Conservation (phyloP, 441 rosid species). For the Arabidopsis hybrid region DNA sequence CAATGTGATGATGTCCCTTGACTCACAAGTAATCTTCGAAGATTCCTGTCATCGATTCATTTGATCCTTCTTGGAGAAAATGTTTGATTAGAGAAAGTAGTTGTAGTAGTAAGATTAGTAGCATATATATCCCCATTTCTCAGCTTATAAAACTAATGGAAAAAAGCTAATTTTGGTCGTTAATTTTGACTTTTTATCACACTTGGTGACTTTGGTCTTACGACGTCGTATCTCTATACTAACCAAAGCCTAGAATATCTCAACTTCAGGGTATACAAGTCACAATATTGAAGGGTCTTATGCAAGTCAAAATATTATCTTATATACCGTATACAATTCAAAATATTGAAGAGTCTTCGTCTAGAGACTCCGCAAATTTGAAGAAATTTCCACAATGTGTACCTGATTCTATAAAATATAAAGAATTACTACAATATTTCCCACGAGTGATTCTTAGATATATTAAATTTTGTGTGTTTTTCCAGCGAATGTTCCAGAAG, state of each 20-base stretch:
- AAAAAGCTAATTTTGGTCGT: conserved; percentile 32
- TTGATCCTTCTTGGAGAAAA: conserved; percentile 9
- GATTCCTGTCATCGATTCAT: neutral
- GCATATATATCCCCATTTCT: conserved; percentile 24
- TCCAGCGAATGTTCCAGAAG: conserved; percentile 24
- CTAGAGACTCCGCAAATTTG: neutral
- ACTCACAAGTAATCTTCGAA: conserved; percentile 9
- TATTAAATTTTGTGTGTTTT: neutral
- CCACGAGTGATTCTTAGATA: neutral
- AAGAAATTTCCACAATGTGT: neutral
- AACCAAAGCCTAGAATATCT: too few species aligned
- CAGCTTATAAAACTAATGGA: conserved; percentile 12
- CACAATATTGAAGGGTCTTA: neutral
- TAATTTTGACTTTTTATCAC: conserved; percentile 1
- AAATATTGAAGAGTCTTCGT: neutral
- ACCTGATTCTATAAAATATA: conserved; percentile 13
- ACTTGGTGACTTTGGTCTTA: neutral
- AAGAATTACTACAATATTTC: neutral
- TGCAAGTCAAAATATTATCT: too few species aligned
- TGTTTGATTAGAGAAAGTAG: conserved; percentile 30
- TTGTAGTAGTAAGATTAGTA: conserved; percentile 14
- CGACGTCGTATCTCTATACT: neutral
- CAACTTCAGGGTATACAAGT: neutral
- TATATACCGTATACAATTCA: too few species aligned
- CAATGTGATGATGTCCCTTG: conserved; percentile 44